Base-by-base conservation (phyloP, 106 monocot genomes). In the Dendrobium chrysotoxum region DNA sequence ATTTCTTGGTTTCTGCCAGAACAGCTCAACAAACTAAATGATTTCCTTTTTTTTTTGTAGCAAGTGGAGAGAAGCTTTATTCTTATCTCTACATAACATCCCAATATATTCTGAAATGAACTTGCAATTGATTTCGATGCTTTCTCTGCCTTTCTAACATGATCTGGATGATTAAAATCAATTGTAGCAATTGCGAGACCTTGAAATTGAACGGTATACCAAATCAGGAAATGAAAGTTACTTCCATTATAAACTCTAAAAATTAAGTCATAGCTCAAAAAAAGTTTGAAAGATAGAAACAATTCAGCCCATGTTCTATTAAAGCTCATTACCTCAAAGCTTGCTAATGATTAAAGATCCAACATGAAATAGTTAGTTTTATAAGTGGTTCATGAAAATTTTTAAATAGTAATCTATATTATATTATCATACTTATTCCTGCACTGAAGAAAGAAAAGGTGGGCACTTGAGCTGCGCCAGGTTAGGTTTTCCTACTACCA, bases 101-200 rank as follows among this genome's bases (percentile, higher is more conserved):
- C 89, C 58, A 99, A 82, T 1, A 91, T 86, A 84, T 81, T 82
- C 66, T 91, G 95, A 74, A 99, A 89, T 71, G 91, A 84, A 77
- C 78, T 85, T 28, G 89, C 88, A 53, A 99, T 95, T 74, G 88
- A 28, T 76, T 91, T 88, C 82, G 87, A 91, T 76, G 89, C 88
- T 78, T 89, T 87, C 75, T 92, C 92, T 12, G 98, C 98, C 64
- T 83, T 95, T 5, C 89, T 84, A 47, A 93, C 81, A 46, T 90
- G 85, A 76, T 91, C 88, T 23, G 84, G 89, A 73, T 83, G 86
- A 79, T 26, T 85, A 78, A 99, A 99, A 50, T 90, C 91, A 45
- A 99, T 86, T 85, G 95, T 89, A 77, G 90, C 95, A 83, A 91
- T 88, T 53, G 93, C 92, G 71, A 91, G 77, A 67, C 90, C 97